Evolutionary conservation across 129 eudicot species (phyloP).

Genomic region (Centaurea solstitialis): DNA sequence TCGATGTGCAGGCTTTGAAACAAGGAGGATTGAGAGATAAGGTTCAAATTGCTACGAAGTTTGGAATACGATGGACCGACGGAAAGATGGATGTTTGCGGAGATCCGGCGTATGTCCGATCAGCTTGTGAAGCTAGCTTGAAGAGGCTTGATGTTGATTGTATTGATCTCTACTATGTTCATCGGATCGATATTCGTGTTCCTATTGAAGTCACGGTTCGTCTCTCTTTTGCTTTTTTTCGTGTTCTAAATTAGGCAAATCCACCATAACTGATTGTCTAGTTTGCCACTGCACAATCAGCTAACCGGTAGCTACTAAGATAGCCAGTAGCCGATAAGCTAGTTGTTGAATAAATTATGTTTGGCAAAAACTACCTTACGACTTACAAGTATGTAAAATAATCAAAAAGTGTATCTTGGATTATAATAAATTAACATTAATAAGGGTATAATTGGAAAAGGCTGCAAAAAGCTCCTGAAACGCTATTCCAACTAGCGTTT

Average conservation of each 20-base stretch:
- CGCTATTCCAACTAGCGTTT: no score
- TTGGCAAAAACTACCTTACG: no score
- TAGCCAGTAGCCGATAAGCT: no score
- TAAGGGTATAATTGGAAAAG: no score
- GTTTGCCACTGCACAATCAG: not conserved
- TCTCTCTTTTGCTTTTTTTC: not conserved
- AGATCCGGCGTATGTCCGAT: slow-evolving; percentile 51
- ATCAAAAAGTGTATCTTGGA: no score
- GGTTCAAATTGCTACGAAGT: slow-evolving; percentile 52
- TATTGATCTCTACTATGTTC: slow-evolving; percentile 54
- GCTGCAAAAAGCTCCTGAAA: no score
- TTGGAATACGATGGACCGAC: slow-evolving; percentile 29
- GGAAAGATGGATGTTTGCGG: slow-evolving; percentile 30
- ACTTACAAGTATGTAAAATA: no score
- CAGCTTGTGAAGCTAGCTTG: slow-evolving; percentile 60
- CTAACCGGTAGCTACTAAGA: no score
- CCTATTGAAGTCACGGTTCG: slow-evolving; percentile 64
- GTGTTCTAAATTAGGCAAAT: not conserved
- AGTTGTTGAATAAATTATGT: no score
- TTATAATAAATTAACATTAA: no score
- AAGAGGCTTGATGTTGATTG: slow-evolving; percentile 49
- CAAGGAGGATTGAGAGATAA: slow-evolving; percentile 42
- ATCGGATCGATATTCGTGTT: slow-evolving; percentile 40
- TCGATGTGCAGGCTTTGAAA: slow-evolving; percentile 40
- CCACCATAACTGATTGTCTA: not conserved